Base-by-base conservation (phyloP, 176 grass and related monocot genomes). In the Canna indica region DNA sequence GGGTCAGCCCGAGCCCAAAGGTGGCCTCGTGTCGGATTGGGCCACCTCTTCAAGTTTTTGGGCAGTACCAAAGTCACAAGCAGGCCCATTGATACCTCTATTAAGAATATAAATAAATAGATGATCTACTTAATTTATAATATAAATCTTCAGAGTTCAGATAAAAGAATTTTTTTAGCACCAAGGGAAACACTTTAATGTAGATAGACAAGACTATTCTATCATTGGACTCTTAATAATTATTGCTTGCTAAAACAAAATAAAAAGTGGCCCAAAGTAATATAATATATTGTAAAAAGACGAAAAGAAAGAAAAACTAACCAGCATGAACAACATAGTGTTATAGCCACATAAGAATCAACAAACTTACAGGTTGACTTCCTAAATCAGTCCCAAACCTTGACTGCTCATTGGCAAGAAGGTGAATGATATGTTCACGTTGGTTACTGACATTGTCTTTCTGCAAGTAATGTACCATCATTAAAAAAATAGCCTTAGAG, bases 401-500 rank as follows among this genome's bases (percentile, higher is more conserved):
- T 67, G 91, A 96, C 46, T 96, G 91, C 73, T 91, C 88, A 71
- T 96, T 96, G 46, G 91, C 88, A 78, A 96, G 73, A 76, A 96
- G 85, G 64, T 96, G 91, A 80, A 96, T 73, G 15, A 96, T 77
- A 80, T 96, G 85, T 77, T 96, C 91, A 8, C 91, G 85, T 67
- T 96, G 88, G 62, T 96, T 96, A 64, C 68, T 78, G 26, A 96
- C 91, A 78, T 86, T 96, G 61, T 81, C 91, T 80, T 91, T 80
- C 91, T 96, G 76, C 81, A 80, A 75, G 52, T 46, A 73, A 35
- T 39, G 65, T 36, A n/a, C 64, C 56, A 57, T 39, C 45, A 38
- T 32, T n/a, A 32, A 61, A 32, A 31, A 62, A 62, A 18, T 16
- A 2, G 13, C 27, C 28, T 16, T n/a, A 66, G n/a, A 22, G 18